Conservation (phyloP, 139 green algal species). For the Dunaliella primolecta region DNA sequence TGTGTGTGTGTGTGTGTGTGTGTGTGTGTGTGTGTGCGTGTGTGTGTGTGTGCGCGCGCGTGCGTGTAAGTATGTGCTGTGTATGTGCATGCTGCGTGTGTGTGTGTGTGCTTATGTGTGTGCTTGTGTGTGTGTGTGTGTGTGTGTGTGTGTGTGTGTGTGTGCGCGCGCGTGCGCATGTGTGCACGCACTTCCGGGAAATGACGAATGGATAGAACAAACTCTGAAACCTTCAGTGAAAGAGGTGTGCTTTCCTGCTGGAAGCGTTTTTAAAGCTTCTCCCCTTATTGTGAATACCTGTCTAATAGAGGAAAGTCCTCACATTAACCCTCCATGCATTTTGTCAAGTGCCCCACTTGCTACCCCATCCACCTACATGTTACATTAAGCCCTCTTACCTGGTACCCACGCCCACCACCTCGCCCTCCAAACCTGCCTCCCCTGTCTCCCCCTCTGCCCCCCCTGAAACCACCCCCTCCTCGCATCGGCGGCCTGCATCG, state of each 20-base stretch:
- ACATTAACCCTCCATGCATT: too few species aligned
- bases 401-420: constrained; percentile 20
- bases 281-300: too few species aligned
- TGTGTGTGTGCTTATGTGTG: neutral
- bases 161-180: neutral
- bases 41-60: neutral
- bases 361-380: too few species aligned
- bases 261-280: too few species aligned
- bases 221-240: too few species aligned
- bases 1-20: neutral
- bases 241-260: too few species aligned
- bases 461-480: constrained; percentile 26
- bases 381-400: too few species aligned
- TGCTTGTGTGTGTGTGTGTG: neutral
- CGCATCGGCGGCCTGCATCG: constrained; percentile 35
- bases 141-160: neutral
- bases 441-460: constrained; percentile 25
- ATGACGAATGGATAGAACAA: too few species aligned
- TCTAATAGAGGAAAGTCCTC: too few species aligned
- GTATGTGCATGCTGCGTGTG: neutral
- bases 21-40: neutral
- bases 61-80: neutral
- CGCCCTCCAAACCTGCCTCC: constrained; percentile 26
- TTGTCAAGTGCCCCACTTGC: too few species aligned
- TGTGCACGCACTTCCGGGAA: neutral